Base-by-base conservation (phyloP, 176 grass and related monocot species). In the Triticum urartu region DNA sequence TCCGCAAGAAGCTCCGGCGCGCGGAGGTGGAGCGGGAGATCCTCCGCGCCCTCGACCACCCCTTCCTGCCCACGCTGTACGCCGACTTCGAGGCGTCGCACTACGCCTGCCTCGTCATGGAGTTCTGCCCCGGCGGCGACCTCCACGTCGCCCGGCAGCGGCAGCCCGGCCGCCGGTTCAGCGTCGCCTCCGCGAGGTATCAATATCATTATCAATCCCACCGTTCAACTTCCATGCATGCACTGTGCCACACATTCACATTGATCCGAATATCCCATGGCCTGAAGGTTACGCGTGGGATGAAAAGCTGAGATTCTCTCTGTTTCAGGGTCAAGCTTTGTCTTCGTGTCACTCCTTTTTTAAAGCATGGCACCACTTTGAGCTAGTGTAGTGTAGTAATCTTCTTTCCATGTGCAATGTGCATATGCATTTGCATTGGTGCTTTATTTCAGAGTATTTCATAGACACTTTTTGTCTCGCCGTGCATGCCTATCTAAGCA, bases 71-170 rank as follows among this genome's bases (percentile, higher is more conserved):
- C 6, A 98, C 95, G 10, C 68, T 98, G 59, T 98, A 98, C 48
- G 93, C 95, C 11, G 93, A 98, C 79, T 98, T 98, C 58, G 93
- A 98, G 18, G 95, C 91, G 0, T 90, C 92, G 4, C 93, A 98
- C 91, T 98, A 98, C 54, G 90, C 95, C 28, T 98, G 93, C 86
- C 89, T 98, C 22, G 90, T 98, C 75, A 98, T 95, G 93, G 95
- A 98, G 95, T 98, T 89, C 87, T 98, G 95, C 82, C 86, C 91
- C 72, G 95, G 95, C 59, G 95, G 93, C 9, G 95, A 98, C 83
- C 79, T 98, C 38, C 95, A 98, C 35, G 95, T 98, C 21, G 87
- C 84, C 35, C 95, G 93, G 28, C 95, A 98, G 42, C 85, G 93
- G 11, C 95, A 98, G 79, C 87, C 85, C 4, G 89, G 87, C 28